These are phyloP conservation scores for Perkinsus olseni DNA, from an alignment of 169 alveolate genomes.

Conservation along the genomic window DNA sequence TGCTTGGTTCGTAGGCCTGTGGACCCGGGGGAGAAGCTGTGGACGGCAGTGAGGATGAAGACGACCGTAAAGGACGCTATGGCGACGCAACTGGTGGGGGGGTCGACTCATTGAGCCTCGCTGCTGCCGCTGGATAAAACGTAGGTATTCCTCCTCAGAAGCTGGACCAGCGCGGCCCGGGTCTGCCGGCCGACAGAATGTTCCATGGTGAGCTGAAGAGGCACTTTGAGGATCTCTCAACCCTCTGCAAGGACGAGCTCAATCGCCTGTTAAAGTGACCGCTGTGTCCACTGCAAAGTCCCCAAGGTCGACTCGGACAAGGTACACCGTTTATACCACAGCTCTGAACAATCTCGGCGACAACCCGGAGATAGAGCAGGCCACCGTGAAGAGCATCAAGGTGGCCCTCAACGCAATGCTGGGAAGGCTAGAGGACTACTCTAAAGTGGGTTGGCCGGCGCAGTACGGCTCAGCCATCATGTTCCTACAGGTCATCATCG, in stretches of 20 bases:
- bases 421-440: background rate
- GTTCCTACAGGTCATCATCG: background rate
- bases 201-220: background rate
- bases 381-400: background rate
- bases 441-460: background rate
- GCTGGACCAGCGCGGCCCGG: background rate
- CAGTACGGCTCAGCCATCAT: background rate
- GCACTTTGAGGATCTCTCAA: background rate
- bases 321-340: background rate
- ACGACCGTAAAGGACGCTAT: background rate
- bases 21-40: background rate
- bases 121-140: no score
- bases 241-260: background rate
- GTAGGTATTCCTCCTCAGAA: background rate
- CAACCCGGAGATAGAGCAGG: background rate
- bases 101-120: no score
- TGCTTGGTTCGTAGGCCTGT: no score
- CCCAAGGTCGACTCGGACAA: background rate
- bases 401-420: background rate
- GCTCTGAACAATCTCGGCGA: background rate
- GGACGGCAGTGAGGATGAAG: background rate
- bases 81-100: background rate
- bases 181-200: background rate
- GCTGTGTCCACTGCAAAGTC: background rate
- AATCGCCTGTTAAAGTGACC: background rate